A percentile compares a stretch with the other conserved stretches of the same genome.
Evolutionary conservation across 768 basidiomycete genomes (phyloP).

Genomic region (Boletus sensibilis): DNA sequence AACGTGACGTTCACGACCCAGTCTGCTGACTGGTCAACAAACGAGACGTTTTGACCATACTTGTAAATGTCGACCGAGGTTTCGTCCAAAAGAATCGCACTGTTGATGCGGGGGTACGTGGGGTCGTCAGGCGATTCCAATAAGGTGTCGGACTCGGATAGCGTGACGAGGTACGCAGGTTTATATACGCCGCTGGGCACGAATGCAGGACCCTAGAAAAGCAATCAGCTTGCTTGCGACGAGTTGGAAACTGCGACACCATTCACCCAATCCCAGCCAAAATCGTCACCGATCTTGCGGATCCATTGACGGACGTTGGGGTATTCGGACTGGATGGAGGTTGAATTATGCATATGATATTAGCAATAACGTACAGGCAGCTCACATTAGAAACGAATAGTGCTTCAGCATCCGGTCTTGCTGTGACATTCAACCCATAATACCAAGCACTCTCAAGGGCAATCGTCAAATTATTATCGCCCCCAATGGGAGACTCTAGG

Average conservation of each 20-base stretch:
- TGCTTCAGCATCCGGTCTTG: constrained; percentile 45
- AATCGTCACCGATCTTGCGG: constrained; percentile 53
- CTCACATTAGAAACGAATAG: constrained; percentile 26
- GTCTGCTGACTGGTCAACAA: constrained; percentile 45
- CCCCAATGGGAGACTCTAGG: constrained; percentile 32
- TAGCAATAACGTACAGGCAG: not conserved
- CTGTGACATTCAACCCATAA: constrained; percentile 54
- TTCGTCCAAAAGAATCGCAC: constrained; percentile 49
- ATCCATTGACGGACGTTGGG: constrained; percentile 48
- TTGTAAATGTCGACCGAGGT: constrained; percentile 56
- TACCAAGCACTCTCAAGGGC: constrained; percentile 52
- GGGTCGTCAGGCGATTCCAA: constrained; percentile 27
- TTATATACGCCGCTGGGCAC: constrained; percentile 55
- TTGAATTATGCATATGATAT: not conserved
- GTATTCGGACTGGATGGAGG: constrained; percentile 44
- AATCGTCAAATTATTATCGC: constrained; percentile 47
- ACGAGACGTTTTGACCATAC: constrained; percentile 45
- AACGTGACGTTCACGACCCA: constrained; percentile 58
- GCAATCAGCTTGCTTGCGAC: not conserved
- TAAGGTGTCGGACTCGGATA: constrained; percentile 27
- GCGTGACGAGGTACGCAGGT: constrained; percentile 51
- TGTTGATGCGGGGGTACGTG: constrained; percentile 19
- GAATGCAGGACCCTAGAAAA: constrained; percentile 51
- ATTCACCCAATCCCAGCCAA: constrained; percentile 61
- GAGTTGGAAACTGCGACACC: not conserved